Evolutionary conservation across 2,329 filamentous ascomycete species (phyloP).

Genomic region (Pestalotiopsis sp.): DNA sequence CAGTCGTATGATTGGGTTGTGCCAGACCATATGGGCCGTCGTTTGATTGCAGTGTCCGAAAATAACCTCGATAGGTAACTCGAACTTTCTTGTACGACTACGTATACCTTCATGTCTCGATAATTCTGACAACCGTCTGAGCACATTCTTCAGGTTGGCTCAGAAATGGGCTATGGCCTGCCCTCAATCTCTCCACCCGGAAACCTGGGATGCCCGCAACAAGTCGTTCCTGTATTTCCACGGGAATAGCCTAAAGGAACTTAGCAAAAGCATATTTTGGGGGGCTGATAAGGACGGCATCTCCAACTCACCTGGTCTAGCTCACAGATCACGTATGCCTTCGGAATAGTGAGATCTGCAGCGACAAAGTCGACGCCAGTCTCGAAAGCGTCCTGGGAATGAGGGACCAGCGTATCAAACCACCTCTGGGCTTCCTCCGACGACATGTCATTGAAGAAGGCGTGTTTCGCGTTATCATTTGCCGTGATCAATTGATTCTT

Average conservation of each 20-base stretch:
- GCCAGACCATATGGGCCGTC: too few species aligned
- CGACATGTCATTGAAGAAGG: slow-evolving; percentile 18
- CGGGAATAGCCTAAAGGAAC: not conserved
- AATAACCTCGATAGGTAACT: too few species aligned
- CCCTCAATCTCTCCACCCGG: not conserved
- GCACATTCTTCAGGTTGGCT: slow-evolving; percentile 2
- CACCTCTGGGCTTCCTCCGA: slow-evolving; percentile 14
- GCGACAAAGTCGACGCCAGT: slow-evolving; percentile 15
- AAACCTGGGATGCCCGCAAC: slow-evolving; percentile 5
- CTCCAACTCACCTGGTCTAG: slow-evolving; percentile 12
- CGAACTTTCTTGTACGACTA: too few species aligned
- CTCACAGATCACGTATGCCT: slow-evolving; percentile 17
- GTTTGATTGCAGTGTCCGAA: too few species aligned
- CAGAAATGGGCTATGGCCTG: slow-evolving; percentile 6
- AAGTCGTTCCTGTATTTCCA: slow-evolving; percentile 8
- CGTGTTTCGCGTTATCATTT: slow-evolving; percentile 13
- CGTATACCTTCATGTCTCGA: not conserved
- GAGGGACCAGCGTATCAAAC: slow-evolving; percentile 13
- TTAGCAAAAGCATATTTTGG: not conserved
- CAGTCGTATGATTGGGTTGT: too few species aligned
- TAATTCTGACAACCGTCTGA: not conserved
- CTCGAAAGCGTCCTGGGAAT: slow-evolving; percentile 21
- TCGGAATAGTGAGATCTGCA: slow-evolving; percentile 18
- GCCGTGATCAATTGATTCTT: slow-evolving; percentile 13
- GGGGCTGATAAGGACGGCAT: not conserved